Conservation (phyloP, 305 asterid genomes). For the Rubia balearica region DNA sequence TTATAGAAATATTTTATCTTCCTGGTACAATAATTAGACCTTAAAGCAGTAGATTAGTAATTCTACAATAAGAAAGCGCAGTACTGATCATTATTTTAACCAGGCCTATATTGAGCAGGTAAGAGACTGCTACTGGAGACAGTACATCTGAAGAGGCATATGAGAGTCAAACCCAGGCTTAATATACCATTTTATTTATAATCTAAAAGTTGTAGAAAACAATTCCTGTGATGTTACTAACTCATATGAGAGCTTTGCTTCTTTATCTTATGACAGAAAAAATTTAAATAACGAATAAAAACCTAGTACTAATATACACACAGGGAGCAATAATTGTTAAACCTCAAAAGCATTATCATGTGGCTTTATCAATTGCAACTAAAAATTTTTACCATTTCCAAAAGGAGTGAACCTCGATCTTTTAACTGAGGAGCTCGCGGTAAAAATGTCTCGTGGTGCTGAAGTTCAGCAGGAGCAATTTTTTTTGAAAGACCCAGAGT, state of each 20-base stretch:
- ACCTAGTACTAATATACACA: background rate
- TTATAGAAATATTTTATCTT: background rate
- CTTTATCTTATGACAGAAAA: background rate
- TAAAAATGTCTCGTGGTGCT: constrained; percentile 94
- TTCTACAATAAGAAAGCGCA: background rate
- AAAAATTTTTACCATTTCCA: constrained; percentile 73
- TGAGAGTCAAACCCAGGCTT: constrained; percentile 1
- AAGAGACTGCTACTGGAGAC: constrained; percentile 2
- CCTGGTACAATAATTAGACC: background rate
- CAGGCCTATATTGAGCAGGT: background rate
- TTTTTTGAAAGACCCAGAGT: constrained; percentile 85
- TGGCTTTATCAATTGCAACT: background rate
- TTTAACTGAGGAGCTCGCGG: constrained; percentile 99
- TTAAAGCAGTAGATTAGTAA: background rate
- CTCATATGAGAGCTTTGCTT: background rate
- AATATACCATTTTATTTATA: background rate
- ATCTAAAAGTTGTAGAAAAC: background rate
- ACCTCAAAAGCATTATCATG: background rate
- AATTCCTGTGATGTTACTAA: background rate
- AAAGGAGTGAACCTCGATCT: constrained; percentile 92
- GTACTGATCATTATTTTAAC: background rate
- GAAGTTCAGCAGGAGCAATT: constrained; percentile 99
- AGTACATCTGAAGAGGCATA: background rate
- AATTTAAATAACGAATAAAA: background rate
- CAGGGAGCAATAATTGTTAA: background rate